These are phyloP conservation scores for Aurinia saxatilis DNA, from an alignment of 345 rosid species.

Conservation along the genomic window DNA sequence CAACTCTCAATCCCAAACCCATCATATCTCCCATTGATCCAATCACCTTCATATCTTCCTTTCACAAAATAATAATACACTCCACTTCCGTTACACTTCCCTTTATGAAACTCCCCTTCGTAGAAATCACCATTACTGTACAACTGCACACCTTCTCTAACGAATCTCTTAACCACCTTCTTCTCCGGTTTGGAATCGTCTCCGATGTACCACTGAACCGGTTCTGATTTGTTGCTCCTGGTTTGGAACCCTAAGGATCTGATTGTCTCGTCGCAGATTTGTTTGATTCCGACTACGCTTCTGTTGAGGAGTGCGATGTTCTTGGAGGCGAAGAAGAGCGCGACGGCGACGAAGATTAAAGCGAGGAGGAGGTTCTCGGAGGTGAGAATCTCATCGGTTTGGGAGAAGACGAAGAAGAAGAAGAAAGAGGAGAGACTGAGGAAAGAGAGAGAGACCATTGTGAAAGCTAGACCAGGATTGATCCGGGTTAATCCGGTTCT, in stretches of 20 bases:
- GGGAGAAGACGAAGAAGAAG: slow-evolving; percentile 48
- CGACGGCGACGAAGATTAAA: slow-evolving; percentile 62
- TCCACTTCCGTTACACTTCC: slow-evolving; percentile 83
- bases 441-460: slow-evolving; percentile 46
- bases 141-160: slow-evolving; percentile 82
- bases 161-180: slow-evolving; percentile 12
- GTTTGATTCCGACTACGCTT: slow-evolving; percentile 33
- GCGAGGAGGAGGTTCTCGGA: slow-evolving; percentile 75
- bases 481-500: slow-evolving; percentile 47
- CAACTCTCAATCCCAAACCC: slow-evolving; percentile 92
- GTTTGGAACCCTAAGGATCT: slow-evolving; percentile 31
- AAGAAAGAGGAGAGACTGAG: slow-evolving; percentile 41
- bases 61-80: slow-evolving; percentile 72
- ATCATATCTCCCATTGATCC: slow-evolving; percentile 88
- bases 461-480: slow-evolving; percentile 49
- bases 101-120: slow-evolving; percentile 88
- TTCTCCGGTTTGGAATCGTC: slow-evolving; percentile 17
- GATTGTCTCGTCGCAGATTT: slow-evolving; percentile 37
- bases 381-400: slow-evolving; percentile 55
- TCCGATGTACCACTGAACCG: slow-evolving; percentile 85
- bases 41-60: slow-evolving; percentile 89
- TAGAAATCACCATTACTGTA: slow-evolving; percentile 90
- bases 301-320: slow-evolving; percentile 55
- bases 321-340: slow-evolving; percentile 72
- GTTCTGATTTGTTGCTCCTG: slow-evolving; percentile 31